A percentile compares a stretch with the other conserved stretches of the same genome.
These are phyloP conservation scores for Ilyonectria robusta DNA, from an alignment of 2,329 filamentous ascomycete species.

Conservation along the genomic window DNA sequence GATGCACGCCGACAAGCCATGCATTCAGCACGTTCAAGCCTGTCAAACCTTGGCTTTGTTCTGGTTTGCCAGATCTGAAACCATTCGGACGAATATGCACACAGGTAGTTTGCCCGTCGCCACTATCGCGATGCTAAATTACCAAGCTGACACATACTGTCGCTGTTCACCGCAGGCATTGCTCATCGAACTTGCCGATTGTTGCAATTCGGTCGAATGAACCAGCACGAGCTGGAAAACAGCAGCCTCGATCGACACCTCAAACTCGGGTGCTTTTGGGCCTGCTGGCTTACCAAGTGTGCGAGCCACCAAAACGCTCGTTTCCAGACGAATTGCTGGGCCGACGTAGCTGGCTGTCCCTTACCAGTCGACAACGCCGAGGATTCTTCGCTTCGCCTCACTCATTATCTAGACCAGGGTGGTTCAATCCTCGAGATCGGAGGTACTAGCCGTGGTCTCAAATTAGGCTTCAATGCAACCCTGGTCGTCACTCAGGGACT, in stretches of 20 bases:
- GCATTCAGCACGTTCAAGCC: not conserved
- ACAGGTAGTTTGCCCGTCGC: not conserved
- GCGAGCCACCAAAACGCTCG: not conserved
- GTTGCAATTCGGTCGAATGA: not conserved
- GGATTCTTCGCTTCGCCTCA: not conserved
- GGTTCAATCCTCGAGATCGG: not conserved
- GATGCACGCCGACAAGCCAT: not conserved
- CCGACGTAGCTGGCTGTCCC: not conserved
- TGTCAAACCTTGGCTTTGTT: not conserved
- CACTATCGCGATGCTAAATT: no score
- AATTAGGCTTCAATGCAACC: not conserved
- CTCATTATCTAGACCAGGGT: not conserved
- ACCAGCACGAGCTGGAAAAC: not conserved
- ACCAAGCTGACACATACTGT: no score
- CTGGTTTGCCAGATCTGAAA: not conserved
- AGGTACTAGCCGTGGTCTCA: not conserved
- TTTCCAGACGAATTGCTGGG: not conserved
- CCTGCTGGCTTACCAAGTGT: slow-evolving; percentile 2
- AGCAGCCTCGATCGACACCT: not conserved
- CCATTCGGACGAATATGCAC: not conserved
- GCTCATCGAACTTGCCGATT: not conserved
- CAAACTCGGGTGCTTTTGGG: not conserved
- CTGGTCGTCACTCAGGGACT: not conserved
- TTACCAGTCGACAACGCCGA: not conserved
- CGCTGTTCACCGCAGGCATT: not conserved